Conservation (phyloP, 495 filamentous ascomycete genomes). For the Annulohypoxylon moriforme region DNA sequence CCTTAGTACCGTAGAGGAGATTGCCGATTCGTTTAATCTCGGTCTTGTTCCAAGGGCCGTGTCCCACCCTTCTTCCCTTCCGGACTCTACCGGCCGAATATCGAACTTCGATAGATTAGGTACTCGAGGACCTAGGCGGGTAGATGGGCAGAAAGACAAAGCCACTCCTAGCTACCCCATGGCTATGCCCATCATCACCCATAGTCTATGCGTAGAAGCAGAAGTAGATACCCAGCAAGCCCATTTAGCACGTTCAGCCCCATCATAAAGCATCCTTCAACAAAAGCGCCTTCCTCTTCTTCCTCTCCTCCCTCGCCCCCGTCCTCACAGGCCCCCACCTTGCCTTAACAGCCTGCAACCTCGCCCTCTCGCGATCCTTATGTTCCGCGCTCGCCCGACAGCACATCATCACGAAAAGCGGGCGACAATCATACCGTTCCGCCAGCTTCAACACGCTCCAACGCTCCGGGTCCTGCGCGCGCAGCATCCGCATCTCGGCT, state of each 20-base stretch:
- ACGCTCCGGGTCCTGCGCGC: slow-evolving; percentile 70
- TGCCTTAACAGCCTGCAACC: slow-evolving; percentile 68
- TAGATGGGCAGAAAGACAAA: not conserved
- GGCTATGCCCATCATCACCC: not conserved
- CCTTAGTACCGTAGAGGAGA: not conserved
- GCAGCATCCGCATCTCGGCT: slow-evolving; percentile 79
- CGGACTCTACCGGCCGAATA: not conserved
- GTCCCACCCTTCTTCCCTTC: not conserved
- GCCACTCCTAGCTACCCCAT: not conserved
- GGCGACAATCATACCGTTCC: slow-evolving; percentile 78
- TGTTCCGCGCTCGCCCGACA: slow-evolving; percentile 54
- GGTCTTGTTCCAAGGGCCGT: not conserved
- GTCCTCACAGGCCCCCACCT: slow-evolving; percentile 78
- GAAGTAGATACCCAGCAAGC: no score
- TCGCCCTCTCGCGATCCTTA: slow-evolving; percentile 50
- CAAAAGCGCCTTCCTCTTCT: slow-evolving; percentile 71
- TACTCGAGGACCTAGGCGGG: no score
- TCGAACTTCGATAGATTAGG: not conserved
- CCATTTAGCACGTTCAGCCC: not conserved
- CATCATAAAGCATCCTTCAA: slow-evolving; percentile 60
- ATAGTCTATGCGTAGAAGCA: not conserved
- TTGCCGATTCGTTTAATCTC: not conserved
- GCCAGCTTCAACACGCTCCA: slow-evolving; percentile 81
- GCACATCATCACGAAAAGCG: slow-evolving; percentile 75
- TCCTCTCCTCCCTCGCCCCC: slow-evolving; percentile 78